These are phyloP conservation scores for Amanita rubescens DNA, from an alignment of 768 basidiomycete species.

Conservation along the genomic window DNA sequence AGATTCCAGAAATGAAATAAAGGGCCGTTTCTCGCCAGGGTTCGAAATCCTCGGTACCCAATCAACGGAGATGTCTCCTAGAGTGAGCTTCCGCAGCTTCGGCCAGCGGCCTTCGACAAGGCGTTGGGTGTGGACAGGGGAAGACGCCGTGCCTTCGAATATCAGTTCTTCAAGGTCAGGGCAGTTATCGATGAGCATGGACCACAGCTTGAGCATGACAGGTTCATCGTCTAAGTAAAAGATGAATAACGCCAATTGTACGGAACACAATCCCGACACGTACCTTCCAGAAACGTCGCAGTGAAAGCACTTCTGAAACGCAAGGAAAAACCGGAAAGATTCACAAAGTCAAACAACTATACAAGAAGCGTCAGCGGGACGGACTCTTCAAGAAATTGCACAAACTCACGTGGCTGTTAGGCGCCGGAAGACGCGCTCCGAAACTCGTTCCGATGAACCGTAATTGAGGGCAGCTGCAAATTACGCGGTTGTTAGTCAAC, in stretches of 20 bases:
- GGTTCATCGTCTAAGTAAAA: constrained; percentile 39
- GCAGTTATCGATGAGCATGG: constrained; percentile 61
- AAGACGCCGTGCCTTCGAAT: constrained; percentile 45
- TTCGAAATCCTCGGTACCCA: constrained; percentile 34
- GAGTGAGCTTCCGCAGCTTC: constrained; percentile 44
- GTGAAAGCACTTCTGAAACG: constrained; percentile 52
- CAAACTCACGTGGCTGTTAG: constrained; percentile 49
- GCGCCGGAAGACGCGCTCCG: constrained; percentile 49
- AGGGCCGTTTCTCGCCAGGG: constrained; percentile 44
- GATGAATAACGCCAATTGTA: not conserved
- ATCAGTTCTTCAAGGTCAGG: constrained; percentile 60
- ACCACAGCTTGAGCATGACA: constrained; percentile 50
- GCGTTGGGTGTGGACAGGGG: constrained; percentile 48
- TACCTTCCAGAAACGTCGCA: constrained; percentile 52
- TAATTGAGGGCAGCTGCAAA: constrained; percentile 55
- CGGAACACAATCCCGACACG: no score
- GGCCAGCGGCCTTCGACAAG: constrained; percentile 65
- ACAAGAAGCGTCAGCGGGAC: not conserved
- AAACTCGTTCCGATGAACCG: constrained; percentile 55
- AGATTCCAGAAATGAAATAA: constrained; percentile 61
- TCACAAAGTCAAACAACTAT: constrained; percentile 63
- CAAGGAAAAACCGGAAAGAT: constrained; percentile 56
- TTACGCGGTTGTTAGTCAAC: constrained; percentile 3
- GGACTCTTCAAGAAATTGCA: constrained; percentile 2
- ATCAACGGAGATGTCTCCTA: constrained; percentile 63